phyloP scores from a whole-genome alignment of 1,284 basidiomycete genomes.

The Cutaneotrichosporon sp. region DNA sequence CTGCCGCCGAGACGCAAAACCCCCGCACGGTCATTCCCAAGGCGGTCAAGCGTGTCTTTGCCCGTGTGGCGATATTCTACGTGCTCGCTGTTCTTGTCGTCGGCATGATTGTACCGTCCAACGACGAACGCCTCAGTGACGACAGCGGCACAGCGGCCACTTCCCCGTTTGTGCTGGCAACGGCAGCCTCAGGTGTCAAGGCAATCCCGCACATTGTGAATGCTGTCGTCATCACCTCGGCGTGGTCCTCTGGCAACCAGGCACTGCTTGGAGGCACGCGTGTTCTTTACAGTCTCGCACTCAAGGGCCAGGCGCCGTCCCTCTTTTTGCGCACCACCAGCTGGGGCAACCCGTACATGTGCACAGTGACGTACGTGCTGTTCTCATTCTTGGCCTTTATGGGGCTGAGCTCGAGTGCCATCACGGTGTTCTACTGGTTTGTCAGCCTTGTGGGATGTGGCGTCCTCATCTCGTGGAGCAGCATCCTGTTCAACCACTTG shows the following conservation, averaged over 20 bases:
- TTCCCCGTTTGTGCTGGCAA: slow-evolving; percentile 63
- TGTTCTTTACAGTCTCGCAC: slow-evolving; percentile 49
- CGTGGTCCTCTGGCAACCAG: slow-evolving; percentile 22
- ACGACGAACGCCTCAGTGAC: slow-evolving; percentile 13
- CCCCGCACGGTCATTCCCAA: slow-evolving; percentile 28
- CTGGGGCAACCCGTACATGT: slow-evolving; percentile 45
- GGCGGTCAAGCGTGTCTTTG: slow-evolving; percentile 20
- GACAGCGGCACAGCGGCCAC: slow-evolving; percentile 57
- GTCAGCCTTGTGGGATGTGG: slow-evolving; percentile 26
- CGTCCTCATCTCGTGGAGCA: slow-evolving; percentile 30
- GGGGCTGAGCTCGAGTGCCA: slow-evolving; percentile 27
- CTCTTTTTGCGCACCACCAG: slow-evolving; percentile 52
- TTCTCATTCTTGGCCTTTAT: slow-evolving; percentile 45
- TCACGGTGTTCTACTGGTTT: slow-evolving; percentile 36
- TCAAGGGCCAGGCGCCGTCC: slow-evolving; percentile 50
- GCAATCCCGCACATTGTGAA: slow-evolving; percentile 51
- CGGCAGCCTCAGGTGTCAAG: slow-evolving; percentile 62
- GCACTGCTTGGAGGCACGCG: slow-evolving; percentile 30
- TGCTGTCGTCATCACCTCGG: slow-evolving; percentile 30
- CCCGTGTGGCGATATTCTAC: slow-evolving; percentile 53
- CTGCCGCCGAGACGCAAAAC: slow-evolving; percentile 36
- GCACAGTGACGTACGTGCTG: slow-evolving; percentile 28
- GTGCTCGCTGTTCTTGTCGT: slow-evolving; percentile 54
- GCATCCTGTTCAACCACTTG: slow-evolving; percentile 22
- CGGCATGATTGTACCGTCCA: slow-evolving; percentile 59